phyloP scores from a whole-genome alignment of 1,284 basidiomycete species.

The Malassezia furfur region DNA sequence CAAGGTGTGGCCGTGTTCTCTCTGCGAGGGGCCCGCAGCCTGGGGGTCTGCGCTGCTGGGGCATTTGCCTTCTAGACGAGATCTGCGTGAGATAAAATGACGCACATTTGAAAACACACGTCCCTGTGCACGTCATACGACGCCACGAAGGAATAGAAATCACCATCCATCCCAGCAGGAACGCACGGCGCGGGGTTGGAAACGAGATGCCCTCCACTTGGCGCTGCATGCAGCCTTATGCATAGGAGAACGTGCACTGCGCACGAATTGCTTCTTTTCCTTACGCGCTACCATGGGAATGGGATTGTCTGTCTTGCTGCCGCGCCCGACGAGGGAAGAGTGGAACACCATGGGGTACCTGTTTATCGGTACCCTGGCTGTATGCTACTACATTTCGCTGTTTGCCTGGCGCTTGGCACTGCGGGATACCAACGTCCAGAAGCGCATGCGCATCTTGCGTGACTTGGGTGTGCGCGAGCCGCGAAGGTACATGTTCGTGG shows the following conservation, averaged over 20 bases:
- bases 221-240: slow-evolving; percentile 1
- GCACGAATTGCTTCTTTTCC: no score
- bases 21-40: no score
- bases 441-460: slow-evolving; percentile 7
- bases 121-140: slow-evolving; percentile 31
- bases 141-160: slow-evolving; percentile 40
- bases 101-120: slow-evolving; percentile 26
- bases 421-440: slow-evolving; percentile 12
- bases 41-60: no score
- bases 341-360: neutral
- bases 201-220: neutral
- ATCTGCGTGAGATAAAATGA: neutral
- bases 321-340: neutral
- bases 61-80: slow-evolving; percentile 28
- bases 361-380: neutral
- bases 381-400: slow-evolving; percentile 2
- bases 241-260: neutral
- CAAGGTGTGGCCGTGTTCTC: no score
- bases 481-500: slow-evolving; percentile 46
- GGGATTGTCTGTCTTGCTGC: neutral
- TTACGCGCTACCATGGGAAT: neutral
- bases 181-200: no score
- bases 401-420: slow-evolving; percentile 11
- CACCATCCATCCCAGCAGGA: slow-evolving; percentile 26
- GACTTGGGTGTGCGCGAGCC: neutral